These are phyloP conservation scores for Coemansia sp. DNA, from an alignment of 192 early-diverging fungal genomes.

Conservation along the genomic window DNA sequence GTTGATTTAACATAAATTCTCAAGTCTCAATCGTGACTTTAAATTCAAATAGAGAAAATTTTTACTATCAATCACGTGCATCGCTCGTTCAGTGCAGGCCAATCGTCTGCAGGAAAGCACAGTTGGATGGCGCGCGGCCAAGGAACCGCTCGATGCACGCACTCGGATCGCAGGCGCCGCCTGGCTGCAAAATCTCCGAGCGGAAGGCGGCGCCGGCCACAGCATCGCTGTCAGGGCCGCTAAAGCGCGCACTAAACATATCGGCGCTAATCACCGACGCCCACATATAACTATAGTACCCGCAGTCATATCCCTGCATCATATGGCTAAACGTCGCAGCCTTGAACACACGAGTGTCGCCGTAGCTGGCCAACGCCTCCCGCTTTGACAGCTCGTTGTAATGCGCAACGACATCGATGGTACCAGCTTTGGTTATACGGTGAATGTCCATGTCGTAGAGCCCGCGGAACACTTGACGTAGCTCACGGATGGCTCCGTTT, in stretches of 20 bases:
- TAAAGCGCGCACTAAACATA: constrained; percentile 71
- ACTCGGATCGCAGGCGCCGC: constrained; percentile 62
- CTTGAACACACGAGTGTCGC: constrained; percentile 32
- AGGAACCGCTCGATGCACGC: constrained; percentile 69
- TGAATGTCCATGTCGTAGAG: constrained; percentile 73
- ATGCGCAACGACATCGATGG: constrained; percentile 27
- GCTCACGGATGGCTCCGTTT: constrained; percentile 63
- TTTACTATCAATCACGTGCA: constrained; percentile 15
- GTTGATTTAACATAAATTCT: not conserved
- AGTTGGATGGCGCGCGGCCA: constrained; percentile 68
- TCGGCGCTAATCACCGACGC: constrained; percentile 75
- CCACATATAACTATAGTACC: constrained; percentile 75
- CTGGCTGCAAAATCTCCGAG: constrained; percentile 10
- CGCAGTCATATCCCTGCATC: constrained; percentile 68
- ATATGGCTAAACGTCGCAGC: constrained; percentile 60
- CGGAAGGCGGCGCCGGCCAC: constrained; percentile 14
- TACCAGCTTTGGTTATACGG: constrained; percentile 36
- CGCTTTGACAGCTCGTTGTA: constrained; percentile 38
- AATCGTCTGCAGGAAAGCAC: constrained; percentile 70
- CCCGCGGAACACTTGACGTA: constrained; percentile 69
- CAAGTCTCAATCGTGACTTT: not conserved
- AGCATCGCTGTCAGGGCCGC: constrained; percentile 38
- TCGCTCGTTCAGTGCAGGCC: constrained; percentile 27
- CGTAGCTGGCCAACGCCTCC: constrained; percentile 21
- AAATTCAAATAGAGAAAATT: not conserved